These are phyloP conservation scores for Metschnikowia peoriensis DNA, from an alignment of 805 yeast species.

Conservation along the genomic window DNA sequence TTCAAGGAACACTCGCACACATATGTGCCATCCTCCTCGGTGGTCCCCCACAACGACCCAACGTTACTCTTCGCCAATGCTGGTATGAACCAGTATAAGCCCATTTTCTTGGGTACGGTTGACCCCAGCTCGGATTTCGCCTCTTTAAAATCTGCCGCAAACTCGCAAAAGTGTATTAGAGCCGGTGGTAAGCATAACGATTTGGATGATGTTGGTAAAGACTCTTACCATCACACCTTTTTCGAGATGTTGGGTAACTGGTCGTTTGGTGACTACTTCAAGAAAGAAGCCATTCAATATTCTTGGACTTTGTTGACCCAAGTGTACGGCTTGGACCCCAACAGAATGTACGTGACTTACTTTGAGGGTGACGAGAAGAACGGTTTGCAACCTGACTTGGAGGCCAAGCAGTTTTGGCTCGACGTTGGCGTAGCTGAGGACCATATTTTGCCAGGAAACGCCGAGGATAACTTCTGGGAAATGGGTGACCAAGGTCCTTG, in stretches of 20 bases:
- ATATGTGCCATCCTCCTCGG: constrained; percentile 89
- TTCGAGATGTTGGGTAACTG: constrained; percentile 99
- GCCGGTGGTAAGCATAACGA: constrained; percentile 99
- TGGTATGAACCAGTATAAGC: constrained; percentile 99
- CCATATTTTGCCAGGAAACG: constrained; percentile 90
- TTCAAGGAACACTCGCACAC: constrained; percentile 70
- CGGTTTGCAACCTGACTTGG: constrained; percentile 90
- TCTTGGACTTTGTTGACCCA: constrained; percentile 90
- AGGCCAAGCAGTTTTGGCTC: constrained; percentile 86
- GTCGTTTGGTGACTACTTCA: constrained; percentile 99
- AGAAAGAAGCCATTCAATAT: constrained; percentile 83
- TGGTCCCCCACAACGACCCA: constrained; percentile 97
- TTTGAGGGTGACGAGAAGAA: constrained; percentile 87
- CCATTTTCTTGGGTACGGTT: constrained; percentile 94
- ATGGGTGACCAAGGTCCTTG: constrained; percentile 99
- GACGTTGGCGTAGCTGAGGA: constrained; percentile 86
- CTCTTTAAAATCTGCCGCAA: constrained; percentile 80
- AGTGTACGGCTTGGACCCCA: constrained; percentile 75
- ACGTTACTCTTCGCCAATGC: constrained; percentile 96
- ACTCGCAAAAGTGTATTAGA: constrained; percentile 97
- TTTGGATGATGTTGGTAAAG: constrained; percentile 97
- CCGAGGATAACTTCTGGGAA: constrained; percentile 97
- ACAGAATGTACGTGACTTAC: constrained; percentile 90
- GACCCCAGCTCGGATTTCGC: constrained; percentile 92
- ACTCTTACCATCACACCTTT: constrained; percentile 97